Evolutionary conservation across 2,329 filamentous ascomycete species (phyloP), one percentile per base, ranked within the genome.

Genomic region (Trichoderma arundinaceum): DNA sequence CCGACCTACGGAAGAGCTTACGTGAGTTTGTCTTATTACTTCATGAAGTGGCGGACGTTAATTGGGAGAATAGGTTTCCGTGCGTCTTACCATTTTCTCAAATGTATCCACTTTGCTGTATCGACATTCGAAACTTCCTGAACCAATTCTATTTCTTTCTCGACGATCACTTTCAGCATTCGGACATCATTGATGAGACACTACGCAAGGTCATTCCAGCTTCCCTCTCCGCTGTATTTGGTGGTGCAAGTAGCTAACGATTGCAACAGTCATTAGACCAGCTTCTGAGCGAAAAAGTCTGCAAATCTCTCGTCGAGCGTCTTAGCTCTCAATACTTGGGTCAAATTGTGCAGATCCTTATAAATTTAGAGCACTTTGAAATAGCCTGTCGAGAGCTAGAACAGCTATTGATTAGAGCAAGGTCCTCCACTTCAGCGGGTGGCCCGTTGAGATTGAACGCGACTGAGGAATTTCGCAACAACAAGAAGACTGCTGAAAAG

Each of bases 91-190:
- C 95, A 0, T 99, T 99, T 77, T 97, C 94, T 12, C 94, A 98
- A 73, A 99, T 99, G 95, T 99, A 99, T 75, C 94, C 95, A 1
- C 84, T 98, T 38, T 97, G 95, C 79, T 99, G 95, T 81, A 98
- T 98, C 75, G 93, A 98, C 74, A 97, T 99, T 72, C 88, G 94
- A 46, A 97, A 97, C 77, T 98, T 99, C 77, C 82, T 98, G 67
- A 97, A 97, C 76, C 94, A 98, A 74, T 98, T 99, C 73, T 98
- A 98, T 77, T 94, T 96, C 77, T 99, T 98, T 79, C 93, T 92
- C 8, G 94, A 96, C 73, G 94, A 98, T 73, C 93, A 98, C 75
- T 98, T 98, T 74, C 90, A 95, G 69, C 92, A 97, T 69, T 91
- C 92, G 1, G 90, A 87, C 68, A 86, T 96, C 61, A 97, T 99